Evolutionary conservation across 805 yeast genomes (phyloP), one percentile per base, ranked within the genome.

Genomic region (Suhomyces faveliae): DNA sequence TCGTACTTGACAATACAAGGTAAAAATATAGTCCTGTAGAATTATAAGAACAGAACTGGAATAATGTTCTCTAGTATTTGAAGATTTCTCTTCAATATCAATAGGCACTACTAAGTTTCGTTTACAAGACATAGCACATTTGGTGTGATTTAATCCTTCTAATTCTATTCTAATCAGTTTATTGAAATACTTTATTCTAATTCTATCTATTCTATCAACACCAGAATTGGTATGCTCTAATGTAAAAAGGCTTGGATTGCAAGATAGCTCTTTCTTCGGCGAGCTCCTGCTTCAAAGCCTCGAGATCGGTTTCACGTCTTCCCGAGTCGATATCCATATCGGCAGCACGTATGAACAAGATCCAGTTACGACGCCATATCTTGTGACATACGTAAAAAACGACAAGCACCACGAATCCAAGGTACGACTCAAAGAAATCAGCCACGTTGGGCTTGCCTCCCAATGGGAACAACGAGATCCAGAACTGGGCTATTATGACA

Each of bases 191-290:
- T 13, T 3, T n/a, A 8, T 13, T 13, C 19, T 30, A 30, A 21
- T 15, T 24, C 13, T 27, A 30, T 25, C 5, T 25, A 12, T 25
- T 9, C 12, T 25, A 15, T 43, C 52, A 71, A 51, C 76, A 71
- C 71, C 73, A 71, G 43, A 59, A 59, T 33, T 51, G 61, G 51
- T 69, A 72, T 11, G 64, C 46, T 53, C 71, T 66, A 52, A 60
- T 58, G 46, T 60, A 65, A 48, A 61, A 62, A 4, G 77, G 76
- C 48, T 68, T 69, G 21, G 64, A 42, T 4, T 55, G 50, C 49
- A 70, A 59, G 4, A 67, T 45, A 4, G 57, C 62, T 51, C 67
- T 57, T 51, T 66, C 71, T 42, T 68, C 70, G 6, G 52, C 66
- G 53, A 66, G 54, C 42, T 68, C 71, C 42, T 54, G 47, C 49